These are phyloP conservation scores for Mychonastes homosphaera DNA, from an alignment of 139 green algal genomes.

Conservation along the genomic window DNA sequence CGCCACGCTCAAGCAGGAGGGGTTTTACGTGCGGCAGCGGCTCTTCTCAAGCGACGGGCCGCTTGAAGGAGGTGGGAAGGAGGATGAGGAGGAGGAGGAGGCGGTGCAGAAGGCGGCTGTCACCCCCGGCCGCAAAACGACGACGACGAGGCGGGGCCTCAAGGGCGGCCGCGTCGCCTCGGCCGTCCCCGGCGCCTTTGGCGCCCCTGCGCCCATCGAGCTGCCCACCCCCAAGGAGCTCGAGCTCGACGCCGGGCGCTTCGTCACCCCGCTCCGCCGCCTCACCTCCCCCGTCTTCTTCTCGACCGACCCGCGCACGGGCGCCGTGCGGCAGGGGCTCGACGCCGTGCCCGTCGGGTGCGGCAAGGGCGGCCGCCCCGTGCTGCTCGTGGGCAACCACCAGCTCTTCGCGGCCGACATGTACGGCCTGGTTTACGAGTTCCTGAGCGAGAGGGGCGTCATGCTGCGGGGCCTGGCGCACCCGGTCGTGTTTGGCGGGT, in stretches of 20 bases:
- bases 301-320: constrained; percentile 42
- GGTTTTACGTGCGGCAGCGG: constrained; percentile 53
- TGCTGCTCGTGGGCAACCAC: constrained; percentile 93
- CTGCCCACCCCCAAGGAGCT: constrained; percentile 48
- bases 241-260: constrained; percentile 7
- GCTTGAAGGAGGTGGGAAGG: too few species aligned
- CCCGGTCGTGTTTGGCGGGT: constrained; percentile 33
- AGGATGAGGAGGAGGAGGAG: too few species aligned
- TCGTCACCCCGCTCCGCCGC: constrained; percentile 15
- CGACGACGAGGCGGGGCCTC: too few species aligned
- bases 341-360: constrained; percentile 5
- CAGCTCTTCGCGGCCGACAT: constrained; percentile 77
- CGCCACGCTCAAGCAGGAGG: constrained; percentile 54
- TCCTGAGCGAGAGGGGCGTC: constrained; percentile 49
- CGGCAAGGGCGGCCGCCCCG: constrained; percentile 26
- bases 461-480: constrained; percentile 75
- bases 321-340: constrained; percentile 18
- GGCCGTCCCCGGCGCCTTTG: constrained; percentile 40
- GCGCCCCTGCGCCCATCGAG: constrained; percentile 56
- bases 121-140: too few species aligned
- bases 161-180: too few species aligned
- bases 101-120: too few species aligned
- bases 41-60: constrained; percentile 28
- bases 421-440: constrained; percentile 26
- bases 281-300: constrained; percentile 76